Evolutionary conservation across 345 rosid species (phyloP), one percentile per base, ranked within the genome.

Genomic region (Salix viminalis): DNA sequence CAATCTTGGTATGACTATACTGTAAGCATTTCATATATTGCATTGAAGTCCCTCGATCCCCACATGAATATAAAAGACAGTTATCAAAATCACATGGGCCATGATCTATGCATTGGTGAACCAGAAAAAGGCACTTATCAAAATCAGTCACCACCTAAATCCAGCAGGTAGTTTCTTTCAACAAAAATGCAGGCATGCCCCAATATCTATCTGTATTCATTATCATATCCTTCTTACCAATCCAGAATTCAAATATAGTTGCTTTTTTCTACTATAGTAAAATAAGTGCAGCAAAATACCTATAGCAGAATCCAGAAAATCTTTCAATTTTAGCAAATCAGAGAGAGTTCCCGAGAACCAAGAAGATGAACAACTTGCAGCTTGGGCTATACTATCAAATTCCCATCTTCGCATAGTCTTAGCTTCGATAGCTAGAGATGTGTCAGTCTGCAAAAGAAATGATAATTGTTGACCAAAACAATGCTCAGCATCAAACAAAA

Each of bases 321-420:
- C 87, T 80, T 76, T 86, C 84, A 96, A 80, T 76, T 65, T 85
- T 70, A 56, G 85, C 81, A 69, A 79, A 60, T 96, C 97, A 15
- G 81, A 75, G 66, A 26, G 42, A 58, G 93, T 84, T 77, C 98
- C 98, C 0, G 89, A 91, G 88, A 96, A 94, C 98, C 99, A 96
- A 64, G 84, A 88, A 67, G 90, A 78, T 71, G 89, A 83, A 74
- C 82, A 87, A 58, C 76, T 81, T 67, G 81, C 88, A 61, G 97
- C 99, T 79, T 96, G 98, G 46, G 82, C 56, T 60, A 94, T 87
- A 81, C 99, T 89, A 73, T 94, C 98, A 80, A 96, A 96, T 80
- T 96, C 99, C 99, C 98, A 96, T 86, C 98, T 89, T 80, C 68
- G 90, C 99, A 94, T 94, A 74, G 88, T 58, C 83, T 91, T 96